These are phyloP conservation scores for Pleurotus ostreatus DNA, from an alignment of 768 basidiomycete species.

Conservation along the genomic window DNA sequence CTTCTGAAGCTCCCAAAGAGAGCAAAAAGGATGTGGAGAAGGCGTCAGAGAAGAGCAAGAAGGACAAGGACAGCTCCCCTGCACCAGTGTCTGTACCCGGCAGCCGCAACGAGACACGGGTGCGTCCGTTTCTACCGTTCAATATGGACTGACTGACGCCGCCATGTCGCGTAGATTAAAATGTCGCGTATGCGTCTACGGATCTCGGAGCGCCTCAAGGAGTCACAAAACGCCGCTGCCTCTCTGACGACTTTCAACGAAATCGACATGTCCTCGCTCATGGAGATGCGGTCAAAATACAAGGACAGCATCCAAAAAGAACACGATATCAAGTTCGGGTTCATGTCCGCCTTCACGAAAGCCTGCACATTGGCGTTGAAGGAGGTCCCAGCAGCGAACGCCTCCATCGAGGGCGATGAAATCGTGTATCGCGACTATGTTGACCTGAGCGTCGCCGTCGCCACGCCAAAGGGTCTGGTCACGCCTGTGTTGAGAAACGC, in stretches of 20 bases:
- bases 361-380: slow-evolving; percentile 80
- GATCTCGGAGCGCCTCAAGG: slow-evolving; percentile 96
- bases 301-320: slow-evolving; percentile 89
- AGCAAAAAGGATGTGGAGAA: slow-evolving; percentile 20
- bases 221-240: slow-evolving; percentile 95
- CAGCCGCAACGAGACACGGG: slow-evolving; percentile 81
- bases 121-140: slow-evolving; percentile 26
- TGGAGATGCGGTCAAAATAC: slow-evolving; percentile 90
- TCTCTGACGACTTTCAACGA: slow-evolving; percentile 99
- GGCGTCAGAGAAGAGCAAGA: slow-evolving; percentile 26
- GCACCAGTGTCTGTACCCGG: slow-evolving; percentile 34
- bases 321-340: slow-evolving; percentile 94
- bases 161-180: slow-evolving; percentile 63
- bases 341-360: slow-evolving; percentile 95
- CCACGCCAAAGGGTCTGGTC: slow-evolving; percentile 95
- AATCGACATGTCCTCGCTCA: slow-evolving; percentile 96
- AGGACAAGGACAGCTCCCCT: slow-evolving; percentile 20
- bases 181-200: slow-evolving; percentile 98
- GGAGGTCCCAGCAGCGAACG: slow-evolving; percentile 93
- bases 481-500: slow-evolving; percentile 93
- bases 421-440: slow-evolving; percentile 92
- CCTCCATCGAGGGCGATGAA: slow-evolving; percentile 89
- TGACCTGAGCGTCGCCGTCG: slow-evolving; percentile 93
- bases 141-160: too few relatives aligned
- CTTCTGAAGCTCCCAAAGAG: slow-evolving; percentile 12